Conservation (phyloP, 768 basidiomycete genomes). For the Daedalea quercina region DNA sequence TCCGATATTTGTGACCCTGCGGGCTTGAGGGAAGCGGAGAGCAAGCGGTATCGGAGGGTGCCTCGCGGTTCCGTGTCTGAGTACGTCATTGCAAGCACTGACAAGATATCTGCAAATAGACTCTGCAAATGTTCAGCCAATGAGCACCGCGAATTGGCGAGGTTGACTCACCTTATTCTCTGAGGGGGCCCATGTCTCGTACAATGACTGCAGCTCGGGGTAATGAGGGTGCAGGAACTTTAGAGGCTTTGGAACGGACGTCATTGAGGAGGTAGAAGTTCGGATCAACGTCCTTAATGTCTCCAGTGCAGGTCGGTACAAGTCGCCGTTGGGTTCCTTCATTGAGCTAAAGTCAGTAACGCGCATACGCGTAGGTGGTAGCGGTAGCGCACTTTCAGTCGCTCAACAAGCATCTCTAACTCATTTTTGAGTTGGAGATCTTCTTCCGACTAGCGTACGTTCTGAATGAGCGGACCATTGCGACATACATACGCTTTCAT, state of each 20-base stretch:
- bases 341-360: constrained; percentile 9
- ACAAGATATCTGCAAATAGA: constrained; percentile 93
- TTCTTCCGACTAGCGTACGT: constrained; percentile 72
- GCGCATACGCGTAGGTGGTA: background rate
- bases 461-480: background rate
- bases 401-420: constrained; percentile 94
- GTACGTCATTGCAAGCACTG: constrained; percentile 99
- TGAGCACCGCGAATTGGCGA: background rate
- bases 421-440: constrained; percentile 90
- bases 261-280: constrained; percentile 98
- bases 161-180: constrained; percentile 57
- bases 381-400: constrained; percentile 65
- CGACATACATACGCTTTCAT: background rate
- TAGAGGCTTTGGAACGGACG: constrained; percentile 96
- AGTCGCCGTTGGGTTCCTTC: constrained; percentile 80
- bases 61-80: constrained; percentile 96
- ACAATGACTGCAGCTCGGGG: constrained; percentile 75
- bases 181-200: constrained; percentile 74
- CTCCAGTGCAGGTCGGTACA: constrained; percentile 89
- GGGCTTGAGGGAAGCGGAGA: constrained; percentile 66
- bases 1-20: constrained; percentile 65
- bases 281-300: constrained; percentile 89
- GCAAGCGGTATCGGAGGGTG: constrained; percentile 87
- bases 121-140: constrained; percentile 41
- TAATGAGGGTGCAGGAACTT: constrained; percentile 97